Base-by-base conservation (phyloP, 345 rosid species). In the Aethionema arabicum region DNA sequence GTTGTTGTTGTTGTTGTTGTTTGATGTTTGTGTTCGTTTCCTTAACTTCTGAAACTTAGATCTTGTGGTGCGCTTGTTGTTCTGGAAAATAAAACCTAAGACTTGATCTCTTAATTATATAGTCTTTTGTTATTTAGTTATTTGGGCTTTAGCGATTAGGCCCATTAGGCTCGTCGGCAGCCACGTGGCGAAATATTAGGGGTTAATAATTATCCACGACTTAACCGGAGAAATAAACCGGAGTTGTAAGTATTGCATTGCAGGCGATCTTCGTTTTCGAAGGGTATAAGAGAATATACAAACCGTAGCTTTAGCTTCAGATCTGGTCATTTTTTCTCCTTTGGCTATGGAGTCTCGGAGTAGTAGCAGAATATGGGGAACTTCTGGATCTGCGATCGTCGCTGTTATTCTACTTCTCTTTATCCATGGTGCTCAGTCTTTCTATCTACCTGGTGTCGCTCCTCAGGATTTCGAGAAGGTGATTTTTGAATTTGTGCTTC, bases 401-500 rank as follows among this genome's bases (percentile, higher is more conserved):
- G 70, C 65, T 6, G 56, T 80, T 15, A 12, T 82, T 59, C 31
- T 73, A 50, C 74, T 82, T 16, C 65, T 77, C 47, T 76, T 81
- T 44, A 67, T 87, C 78, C 89, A 82, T 63, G 79, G 76, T 68
- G 77, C 63, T 30, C 76, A 76, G 76, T 82, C 80, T 78, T 92
- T 92, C 83, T 92, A 92, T 77, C 98, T 92, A 67, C 98, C 98
- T 7, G 98, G 98, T 59, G 98, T 92, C 71, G 96, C 95, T 44
- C 98, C 98, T 55, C 79, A 82, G 77, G 96, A 92, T 79, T 89
- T 92, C 80, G 69, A 72, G 10, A 86, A 82, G 96, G 98, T 89
- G 43, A 55, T 49, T 36, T 47, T 31, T 32, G 40, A 21, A 16
- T 58, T 15, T 14, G 30, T 57, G 37, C 69, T 70, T 9, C 11